Base-by-base conservation (phyloP, 2,329 filamentous ascomycete species). In the Penicillium sp. region DNA sequence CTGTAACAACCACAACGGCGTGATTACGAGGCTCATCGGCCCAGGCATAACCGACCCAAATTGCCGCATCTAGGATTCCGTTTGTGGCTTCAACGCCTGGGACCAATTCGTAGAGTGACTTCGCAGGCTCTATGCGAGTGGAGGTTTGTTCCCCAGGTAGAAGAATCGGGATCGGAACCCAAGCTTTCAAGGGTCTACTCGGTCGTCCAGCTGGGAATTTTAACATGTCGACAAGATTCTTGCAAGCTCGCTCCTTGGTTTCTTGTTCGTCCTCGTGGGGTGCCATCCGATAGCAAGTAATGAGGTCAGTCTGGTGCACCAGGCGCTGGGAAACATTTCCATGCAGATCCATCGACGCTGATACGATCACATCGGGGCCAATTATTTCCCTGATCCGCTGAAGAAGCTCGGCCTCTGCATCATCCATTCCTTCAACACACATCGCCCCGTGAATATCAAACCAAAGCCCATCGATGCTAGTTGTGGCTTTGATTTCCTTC, bases 41-140 rank as follows among this genome's bases (percentile, higher is more conserved):
- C 82, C 82, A 84, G 1, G 81, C 78, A 60, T 84, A 84, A 2
- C 82, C 82, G 0, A 84, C 81, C 81, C 82, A 84, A 27, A 84
- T 75, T 0, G 80, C 80, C 0, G 81, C 81, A 62, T 84, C 82
- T 13, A 83, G 68, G 1, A 84, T 70, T 0, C 76, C 78, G 0
- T 73, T 62, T 9, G 60, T 57, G 0, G 70, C 70, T 64, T 80
- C 80, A 0, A 82, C 75, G 0, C 62, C 66, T 1, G 80, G 74
- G 0, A 84, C 75, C 0, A 78, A 74, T 1, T 71, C 78, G 59
- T 84, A 84, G 0, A 84, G 78, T 48, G 76, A 73, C 57, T 79
- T 78, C 0, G 81, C 81, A 0, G 82, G 82, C 61, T 84, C 80
- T 24, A 79, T 73, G 5, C 82, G 75, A 1, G 82, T 84, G 1